phyloP scores from a whole-genome alignment of 208 protist genomes.

The Porcisia hertigi region DNA sequence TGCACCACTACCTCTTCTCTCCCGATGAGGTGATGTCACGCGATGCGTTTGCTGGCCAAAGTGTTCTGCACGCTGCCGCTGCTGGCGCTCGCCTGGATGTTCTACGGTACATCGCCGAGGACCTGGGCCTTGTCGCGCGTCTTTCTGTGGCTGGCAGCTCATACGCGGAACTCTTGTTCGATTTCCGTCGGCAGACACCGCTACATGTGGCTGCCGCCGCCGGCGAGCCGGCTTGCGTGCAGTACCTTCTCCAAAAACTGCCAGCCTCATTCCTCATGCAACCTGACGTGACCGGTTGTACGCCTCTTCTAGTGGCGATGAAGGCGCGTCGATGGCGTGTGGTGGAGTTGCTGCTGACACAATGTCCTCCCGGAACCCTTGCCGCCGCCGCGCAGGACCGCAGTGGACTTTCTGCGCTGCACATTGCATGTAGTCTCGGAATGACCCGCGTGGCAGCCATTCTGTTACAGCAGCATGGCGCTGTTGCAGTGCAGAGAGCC shows the following conservation, averaged over 20 bases:
- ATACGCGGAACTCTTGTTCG: slow-evolving; percentile 30
- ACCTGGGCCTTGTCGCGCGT: slow-evolving; percentile 32
- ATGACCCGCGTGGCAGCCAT: slow-evolving; percentile 39
- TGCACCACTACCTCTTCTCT: slow-evolving; percentile 74
- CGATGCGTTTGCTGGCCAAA: slow-evolving; percentile 41
- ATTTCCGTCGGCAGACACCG: slow-evolving; percentile 64
- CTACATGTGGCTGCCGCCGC: slow-evolving; percentile 67
- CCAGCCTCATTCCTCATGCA: slow-evolving; percentile 34
- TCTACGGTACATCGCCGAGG: slow-evolving; percentile 55
- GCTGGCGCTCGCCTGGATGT: slow-evolving; percentile 43
- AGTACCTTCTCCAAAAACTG: slow-evolving; percentile 44
- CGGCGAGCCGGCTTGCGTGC: slow-evolving; percentile 46
- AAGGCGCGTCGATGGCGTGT: slow-evolving; percentile 37
- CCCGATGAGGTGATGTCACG: slow-evolving; percentile 28
- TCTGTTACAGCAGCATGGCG: slow-evolving; percentile 61
- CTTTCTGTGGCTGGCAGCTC: slow-evolving; percentile 4
- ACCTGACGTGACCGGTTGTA: slow-evolving; percentile 63
- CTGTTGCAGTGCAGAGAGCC: slow-evolving; percentile 31
- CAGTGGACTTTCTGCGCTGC: slow-evolving; percentile 56
- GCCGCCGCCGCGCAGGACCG: slow-evolving; percentile 47
- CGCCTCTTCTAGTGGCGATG: slow-evolving; percentile 68
- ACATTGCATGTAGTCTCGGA: slow-evolving; percentile 57
- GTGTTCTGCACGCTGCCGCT: slow-evolving; percentile 54
- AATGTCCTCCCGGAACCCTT: slow-evolving; percentile 39
- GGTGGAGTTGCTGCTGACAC: slow-evolving; percentile 58